Conservation (phyloP, 1,284 basidiomycete genomes). For the Gomphus bonarii region DNA sequence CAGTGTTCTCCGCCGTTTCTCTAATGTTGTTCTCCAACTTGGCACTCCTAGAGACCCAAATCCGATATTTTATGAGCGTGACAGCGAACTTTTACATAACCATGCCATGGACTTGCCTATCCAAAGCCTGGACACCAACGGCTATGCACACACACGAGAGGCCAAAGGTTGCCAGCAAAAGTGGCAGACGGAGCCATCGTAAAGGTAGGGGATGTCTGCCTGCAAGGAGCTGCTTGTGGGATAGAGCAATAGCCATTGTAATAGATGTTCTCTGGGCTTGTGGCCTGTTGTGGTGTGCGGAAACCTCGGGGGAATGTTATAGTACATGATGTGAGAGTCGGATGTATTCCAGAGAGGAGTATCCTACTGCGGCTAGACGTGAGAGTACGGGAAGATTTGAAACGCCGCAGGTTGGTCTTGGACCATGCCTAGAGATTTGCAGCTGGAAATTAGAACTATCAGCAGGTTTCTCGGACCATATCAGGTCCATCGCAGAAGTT, state of each 20-base stretch:
- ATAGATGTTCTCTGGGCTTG: not conserved
- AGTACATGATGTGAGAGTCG: not conserved
- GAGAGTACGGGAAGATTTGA: too few species aligned
- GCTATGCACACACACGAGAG: constrained; percentile 12
- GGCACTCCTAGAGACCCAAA: not conserved
- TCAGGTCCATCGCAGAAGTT: too few species aligned
- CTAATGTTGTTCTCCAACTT: constrained; percentile 5
- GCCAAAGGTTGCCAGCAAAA: constrained; percentile 11
- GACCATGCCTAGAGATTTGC: too few species aligned
- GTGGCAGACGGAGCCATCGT: constrained; percentile 11
- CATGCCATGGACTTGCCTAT: constrained; percentile 2
- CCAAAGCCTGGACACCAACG: constrained; percentile 11
- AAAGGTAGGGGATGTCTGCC: constrained; percentile 2
- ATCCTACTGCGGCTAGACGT: not conserved
- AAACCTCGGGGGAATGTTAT: not conserved
- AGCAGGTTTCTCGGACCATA: too few species aligned
- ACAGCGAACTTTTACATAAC: not conserved
- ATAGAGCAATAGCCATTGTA: not conserved
- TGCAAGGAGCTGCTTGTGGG: not conserved
- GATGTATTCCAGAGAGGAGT: not conserved
- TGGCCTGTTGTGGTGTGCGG: not conserved
- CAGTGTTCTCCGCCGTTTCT: not conserved
- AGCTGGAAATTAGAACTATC: too few species aligned
- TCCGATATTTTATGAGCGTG: not conserved
- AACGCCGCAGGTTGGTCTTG: too few species aligned